Evolutionary conservation across 306 rosid species (phyloP).

Genomic region (Purshia tridentata): DNA sequence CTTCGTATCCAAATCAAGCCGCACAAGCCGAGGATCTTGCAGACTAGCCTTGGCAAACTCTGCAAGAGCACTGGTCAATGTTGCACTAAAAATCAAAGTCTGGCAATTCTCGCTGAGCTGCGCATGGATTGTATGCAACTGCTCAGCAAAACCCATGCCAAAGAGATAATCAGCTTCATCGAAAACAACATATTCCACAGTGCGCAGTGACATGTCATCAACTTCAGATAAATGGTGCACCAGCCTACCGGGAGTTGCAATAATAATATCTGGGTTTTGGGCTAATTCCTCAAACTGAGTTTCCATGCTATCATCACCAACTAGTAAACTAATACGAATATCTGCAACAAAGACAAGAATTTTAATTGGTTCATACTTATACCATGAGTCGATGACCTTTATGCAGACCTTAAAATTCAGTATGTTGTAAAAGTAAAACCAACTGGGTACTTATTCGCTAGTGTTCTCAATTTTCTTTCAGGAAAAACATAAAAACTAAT

Average conservation of each 20-base stretch:
- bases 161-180: slow-evolving; percentile 88
- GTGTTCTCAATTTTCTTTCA: background rate
- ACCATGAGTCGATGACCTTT: background rate
- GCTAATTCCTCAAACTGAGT: slow-evolving; percentile 82
- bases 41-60: slow-evolving; percentile 96
- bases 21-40: slow-evolving; percentile 86
- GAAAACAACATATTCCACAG: slow-evolving; percentile 85
- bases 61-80: slow-evolving; percentile 87
- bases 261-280: slow-evolving; percentile 78
- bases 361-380: background rate
- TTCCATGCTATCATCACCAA: slow-evolving; percentile 97
- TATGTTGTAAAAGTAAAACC: background rate
- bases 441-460: no score
- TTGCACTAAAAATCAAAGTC: slow-evolving; percentile 90
- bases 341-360: slow-evolving; percentile 39
- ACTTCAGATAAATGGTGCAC: slow-evolving; percentile 92
- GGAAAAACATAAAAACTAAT: background rate
- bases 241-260: slow-evolving; percentile 97
- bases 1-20: slow-evolving; percentile 82
- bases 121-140: slow-evolving; percentile 68
- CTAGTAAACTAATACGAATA: slow-evolving; percentile 79
- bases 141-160: slow-evolving; percentile 91
- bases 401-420: background rate
- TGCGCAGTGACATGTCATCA: slow-evolving; percentile 79
- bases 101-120: slow-evolving; percentile 86